phyloP scores from a whole-genome alignment of 2,329 filamentous ascomycete species.

The Neonectria punicea region DNA sequence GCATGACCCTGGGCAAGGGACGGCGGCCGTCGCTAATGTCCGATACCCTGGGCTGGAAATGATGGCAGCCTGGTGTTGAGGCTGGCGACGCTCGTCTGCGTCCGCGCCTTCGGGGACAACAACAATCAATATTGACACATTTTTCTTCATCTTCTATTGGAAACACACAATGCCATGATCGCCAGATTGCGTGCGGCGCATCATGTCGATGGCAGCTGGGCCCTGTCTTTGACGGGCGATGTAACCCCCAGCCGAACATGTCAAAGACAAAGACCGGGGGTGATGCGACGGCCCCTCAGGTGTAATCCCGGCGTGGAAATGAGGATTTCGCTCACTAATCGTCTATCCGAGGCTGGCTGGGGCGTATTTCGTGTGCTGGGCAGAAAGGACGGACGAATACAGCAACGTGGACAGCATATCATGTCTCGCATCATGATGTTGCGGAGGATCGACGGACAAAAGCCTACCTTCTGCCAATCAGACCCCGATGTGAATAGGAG shows the following conservation, averaged over 20 bases:
- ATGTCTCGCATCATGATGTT: neutral
- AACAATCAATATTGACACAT: slow-evolving; percentile 17
- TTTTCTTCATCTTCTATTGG: slow-evolving; percentile 11
- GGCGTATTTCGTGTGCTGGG: neutral
- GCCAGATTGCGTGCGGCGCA: slow-evolving; percentile 10
- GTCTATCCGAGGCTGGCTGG: neutral
- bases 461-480: neutral
- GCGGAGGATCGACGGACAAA: slow-evolving; percentile 4
- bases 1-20: slow-evolving; percentile 4
- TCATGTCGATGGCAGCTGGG: slow-evolving; percentile 6
- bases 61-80: slow-evolving; percentile 36
- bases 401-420: neutral
- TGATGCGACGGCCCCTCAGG: neutral
- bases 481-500: neutral
- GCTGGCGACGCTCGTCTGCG: slow-evolving; percentile 27
- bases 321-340: neutral
- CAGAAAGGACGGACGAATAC: neutral
- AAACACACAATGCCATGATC: slow-evolving; percentile 13
- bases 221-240: slow-evolving; percentile 5
- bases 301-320: slow-evolving; percentile 1
- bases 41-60: slow-evolving; percentile 32
- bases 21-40: slow-evolving; percentile 28
- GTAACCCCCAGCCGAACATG: slow-evolving; percentile 20
- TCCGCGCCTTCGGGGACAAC: neutral
- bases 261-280: slow-evolving; percentile 5